Evolutionary conservation across 148 eudicot genomes (phyloP).

Genomic region (Euryodendron excelsum): DNA sequence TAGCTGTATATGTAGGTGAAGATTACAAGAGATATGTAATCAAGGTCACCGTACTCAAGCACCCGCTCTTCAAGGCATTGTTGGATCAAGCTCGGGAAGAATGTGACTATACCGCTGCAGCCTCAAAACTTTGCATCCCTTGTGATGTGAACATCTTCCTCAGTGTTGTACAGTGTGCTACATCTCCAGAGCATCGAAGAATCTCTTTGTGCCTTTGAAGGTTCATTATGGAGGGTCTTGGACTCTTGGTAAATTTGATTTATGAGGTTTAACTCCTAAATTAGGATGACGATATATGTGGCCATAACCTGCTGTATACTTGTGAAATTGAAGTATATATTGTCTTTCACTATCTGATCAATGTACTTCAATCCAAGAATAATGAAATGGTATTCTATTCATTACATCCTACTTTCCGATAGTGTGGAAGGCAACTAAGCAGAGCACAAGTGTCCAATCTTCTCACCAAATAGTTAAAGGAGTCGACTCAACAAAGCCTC

Average conservation of each 20-base stretch:
- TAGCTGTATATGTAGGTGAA: conserved; percentile 82
- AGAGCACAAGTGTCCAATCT: not conserved
- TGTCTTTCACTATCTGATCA: too few relatives aligned
- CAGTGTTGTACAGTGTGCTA: conserved; percentile 55
- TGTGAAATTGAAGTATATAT: conserved; percentile 13
- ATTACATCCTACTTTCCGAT: too few relatives aligned
- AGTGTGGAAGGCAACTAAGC: too few relatives aligned
- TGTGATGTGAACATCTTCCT: conserved; percentile 71
- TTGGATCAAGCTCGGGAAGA: conserved; percentile 81
- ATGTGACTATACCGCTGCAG: conserved; percentile 48
- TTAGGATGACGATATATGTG: conserved; percentile 2
- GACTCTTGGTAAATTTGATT: not conserved
- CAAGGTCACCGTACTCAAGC: conserved; percentile 59
- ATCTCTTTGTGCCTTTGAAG: conserved; percentile 33
- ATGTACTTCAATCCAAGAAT: not conserved
- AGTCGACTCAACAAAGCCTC: not conserved
- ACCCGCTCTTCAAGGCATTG: conserved; percentile 69
- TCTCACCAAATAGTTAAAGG: not conserved
- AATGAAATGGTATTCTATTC: not conserved
- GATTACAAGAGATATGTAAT: conserved; percentile 65
- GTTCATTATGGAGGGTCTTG: not conserved
- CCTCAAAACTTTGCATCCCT: conserved; percentile 73
- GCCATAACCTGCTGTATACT: not conserved
- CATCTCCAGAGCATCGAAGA: conserved; percentile 33
- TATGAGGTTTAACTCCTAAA: not conserved